phyloP scores from a whole-genome alignment of 2,329 filamentous ascomycete genomes.

The Emergomyces pasteurianus region DNA sequence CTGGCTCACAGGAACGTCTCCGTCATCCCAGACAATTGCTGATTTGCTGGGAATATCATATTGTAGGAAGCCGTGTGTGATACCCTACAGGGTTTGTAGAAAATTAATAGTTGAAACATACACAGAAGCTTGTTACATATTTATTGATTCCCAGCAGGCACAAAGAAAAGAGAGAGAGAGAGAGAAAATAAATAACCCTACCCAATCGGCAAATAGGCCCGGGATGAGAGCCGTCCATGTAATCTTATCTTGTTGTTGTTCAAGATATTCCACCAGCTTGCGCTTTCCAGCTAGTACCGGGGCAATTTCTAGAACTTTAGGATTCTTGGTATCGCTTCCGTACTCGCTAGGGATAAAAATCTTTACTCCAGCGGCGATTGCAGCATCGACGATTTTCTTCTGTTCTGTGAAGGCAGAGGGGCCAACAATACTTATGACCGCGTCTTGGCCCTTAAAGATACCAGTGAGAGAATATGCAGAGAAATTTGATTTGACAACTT shows the following conservation, averaged over 20 bases:
- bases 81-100: conserved; percentile 16
- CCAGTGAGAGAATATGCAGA: conserved; percentile 35
- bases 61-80: conserved; percentile 40
- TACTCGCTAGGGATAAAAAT: conserved; percentile 53
- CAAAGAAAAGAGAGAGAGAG: not conserved
- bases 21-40: conserved; percentile 46
- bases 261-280: conserved; percentile 39
- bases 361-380: conserved; percentile 47
- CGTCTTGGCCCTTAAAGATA: conserved; percentile 46
- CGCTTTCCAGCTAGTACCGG: conserved; percentile 18
- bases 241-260: conserved; percentile 32
- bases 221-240: conserved; percentile 50
- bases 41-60: conserved; percentile 39
- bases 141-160: conserved; percentile 8
- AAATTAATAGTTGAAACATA: not conserved
- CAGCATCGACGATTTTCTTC: conserved; percentile 44
- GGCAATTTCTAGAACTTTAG: conserved; percentile 14
- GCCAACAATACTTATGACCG: conserved; percentile 40
- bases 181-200: conserved; percentile 6
- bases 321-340: conserved; percentile 18
- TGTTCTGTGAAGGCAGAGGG: conserved; percentile 34
- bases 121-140: not conserved
- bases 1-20: conserved; percentile 40
- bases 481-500: conserved; percentile 38
- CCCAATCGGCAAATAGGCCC: conserved; percentile 51